Percentiles rank a stretch among this genome's conserved stretches.
phyloP scores from a whole-genome alignment of 2,329 filamentous ascomycete species.

The Coniochaeta sp. region DNA sequence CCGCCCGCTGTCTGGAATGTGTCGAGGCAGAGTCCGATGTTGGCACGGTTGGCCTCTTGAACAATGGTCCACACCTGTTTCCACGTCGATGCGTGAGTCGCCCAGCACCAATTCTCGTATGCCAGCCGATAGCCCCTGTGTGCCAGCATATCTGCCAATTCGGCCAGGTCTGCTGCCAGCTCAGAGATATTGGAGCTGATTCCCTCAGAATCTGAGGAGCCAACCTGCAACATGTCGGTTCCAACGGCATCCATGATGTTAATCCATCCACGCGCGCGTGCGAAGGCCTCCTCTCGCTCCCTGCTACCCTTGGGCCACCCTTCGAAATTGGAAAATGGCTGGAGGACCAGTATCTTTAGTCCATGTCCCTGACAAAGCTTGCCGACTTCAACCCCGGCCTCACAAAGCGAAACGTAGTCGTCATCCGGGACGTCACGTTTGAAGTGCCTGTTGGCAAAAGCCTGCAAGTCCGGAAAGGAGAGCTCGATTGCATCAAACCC shows the following conservation, averaged over 20 bases:
- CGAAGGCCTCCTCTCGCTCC: constrained; percentile 55
- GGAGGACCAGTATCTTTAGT: constrained; percentile 61
- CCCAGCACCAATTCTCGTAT: constrained; percentile 82
- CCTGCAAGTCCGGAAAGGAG: constrained; percentile 63
- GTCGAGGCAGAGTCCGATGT: constrained; percentile 69
- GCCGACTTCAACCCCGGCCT: constrained; percentile 46
- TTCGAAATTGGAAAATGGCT: constrained; percentile 72
- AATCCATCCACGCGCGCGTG: constrained; percentile 58
- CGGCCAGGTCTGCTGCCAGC: constrained; percentile 53
- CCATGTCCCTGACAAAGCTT: constrained; percentile 43
- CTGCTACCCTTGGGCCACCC: constrained; percentile 56
- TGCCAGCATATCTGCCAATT: constrained; percentile 56
- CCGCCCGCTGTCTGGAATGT: constrained; percentile 69
- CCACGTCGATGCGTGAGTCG: constrained; percentile 62
- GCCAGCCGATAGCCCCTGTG: constrained; percentile 52
- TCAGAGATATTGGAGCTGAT: constrained; percentile 41
- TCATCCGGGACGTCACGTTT: constrained; percentile 42
- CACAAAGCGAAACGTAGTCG: constrained; percentile 51
- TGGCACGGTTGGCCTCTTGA: constrained; percentile 49
- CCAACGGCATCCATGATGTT: constrained; percentile 62
- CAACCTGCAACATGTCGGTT: constrained; percentile 63
- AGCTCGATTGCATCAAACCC: constrained; percentile 67
- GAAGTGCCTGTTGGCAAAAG: constrained; percentile 46
- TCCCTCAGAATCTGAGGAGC: constrained; percentile 53
- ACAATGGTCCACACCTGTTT: constrained; percentile 64